phyloP scores from a whole-genome alignment of 495 filamentous ascomycete species.

The Trichoderma reesei region DNA sequence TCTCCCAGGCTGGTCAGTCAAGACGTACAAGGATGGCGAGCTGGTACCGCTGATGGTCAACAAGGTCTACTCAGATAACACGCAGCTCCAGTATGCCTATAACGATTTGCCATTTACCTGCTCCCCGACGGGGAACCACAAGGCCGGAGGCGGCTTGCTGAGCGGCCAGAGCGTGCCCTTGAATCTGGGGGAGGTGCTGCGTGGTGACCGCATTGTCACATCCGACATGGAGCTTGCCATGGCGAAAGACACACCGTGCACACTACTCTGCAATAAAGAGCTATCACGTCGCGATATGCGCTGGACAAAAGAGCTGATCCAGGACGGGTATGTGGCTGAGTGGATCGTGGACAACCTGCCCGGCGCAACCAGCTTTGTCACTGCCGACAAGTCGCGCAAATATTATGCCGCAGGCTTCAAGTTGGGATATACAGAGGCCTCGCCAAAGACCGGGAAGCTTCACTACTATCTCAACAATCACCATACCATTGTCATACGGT shows the following conservation, averaged over 20 bases:
- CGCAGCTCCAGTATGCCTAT: conserved; percentile 88
- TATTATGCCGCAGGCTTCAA: conserved; percentile 97
- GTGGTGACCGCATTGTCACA: conserved; percentile 80
- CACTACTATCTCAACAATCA: conserved; percentile 85
- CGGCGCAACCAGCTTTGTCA: conserved; percentile 87
- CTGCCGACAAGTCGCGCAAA: conserved; percentile 75
- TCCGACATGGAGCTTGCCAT: conserved; percentile 83
- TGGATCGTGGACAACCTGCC: conserved; percentile 97
- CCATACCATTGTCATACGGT: conserved; percentile 78
- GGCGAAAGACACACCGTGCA: conserved; percentile 68
- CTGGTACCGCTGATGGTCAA: conserved; percentile 84
- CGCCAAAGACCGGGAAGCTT: conserved; percentile 47
- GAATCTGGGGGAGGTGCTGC: conserved; percentile 87
- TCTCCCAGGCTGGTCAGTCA: conserved; percentile 58
- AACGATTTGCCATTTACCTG: conserved; percentile 89
- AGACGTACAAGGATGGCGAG: conserved; percentile 71
- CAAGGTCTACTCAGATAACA: conserved; percentile 89
- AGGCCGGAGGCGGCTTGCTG: conserved; percentile 59
- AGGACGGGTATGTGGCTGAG: conserved; percentile 79
- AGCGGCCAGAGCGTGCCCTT: conserved; percentile 75
- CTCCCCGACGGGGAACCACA: conserved; percentile 61
- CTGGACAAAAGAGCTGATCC: conserved; percentile 63
- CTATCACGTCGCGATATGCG: conserved; percentile 57
- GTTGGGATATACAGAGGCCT: conserved; percentile 67
- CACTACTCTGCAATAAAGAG: conserved; percentile 61